Conservation (phyloP, 2,329 filamentous ascomycete species). For the Cytospora chrysosperma region DNA sequence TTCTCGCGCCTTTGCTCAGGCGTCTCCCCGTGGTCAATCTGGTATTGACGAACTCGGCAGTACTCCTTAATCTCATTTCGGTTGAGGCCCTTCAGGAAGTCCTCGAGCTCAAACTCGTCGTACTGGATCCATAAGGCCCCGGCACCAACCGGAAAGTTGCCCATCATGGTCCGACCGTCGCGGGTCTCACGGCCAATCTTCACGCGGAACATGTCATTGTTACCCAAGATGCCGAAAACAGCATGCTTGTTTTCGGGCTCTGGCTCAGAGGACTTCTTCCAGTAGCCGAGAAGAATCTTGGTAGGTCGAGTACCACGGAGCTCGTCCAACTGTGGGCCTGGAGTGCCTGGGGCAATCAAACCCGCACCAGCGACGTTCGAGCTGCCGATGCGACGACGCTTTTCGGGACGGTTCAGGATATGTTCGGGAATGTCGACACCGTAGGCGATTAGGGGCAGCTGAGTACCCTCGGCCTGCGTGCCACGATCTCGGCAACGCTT, state of each 20-base stretch:
- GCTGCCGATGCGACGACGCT: conserved; percentile 46
- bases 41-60: conserved; percentile 58
- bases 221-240: conserved; percentile 60
- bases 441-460: conserved; percentile 48
- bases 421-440: conserved; percentile 49
- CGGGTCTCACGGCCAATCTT: conserved; percentile 61
- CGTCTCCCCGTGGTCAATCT: conserved; percentile 54
- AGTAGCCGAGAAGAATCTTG: conserved; percentile 58
- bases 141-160: conserved; percentile 60
- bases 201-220: conserved; percentile 64
- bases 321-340: conserved; percentile 34
- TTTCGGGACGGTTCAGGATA: conserved; percentile 39
- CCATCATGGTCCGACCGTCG: conserved; percentile 56
- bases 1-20: conserved; percentile 49
- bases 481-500: conserved; percentile 41
- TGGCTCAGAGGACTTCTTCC: conserved; percentile 53
- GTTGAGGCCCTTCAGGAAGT: conserved; percentile 50
- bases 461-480: conserved; percentile 43
- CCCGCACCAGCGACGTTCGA: conserved; percentile 6
- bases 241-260: conserved; percentile 56
- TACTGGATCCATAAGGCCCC: conserved; percentile 63
- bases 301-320: conserved; percentile 56
- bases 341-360: neutral
- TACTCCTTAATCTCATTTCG: conserved; percentile 63
- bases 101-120: conserved; percentile 59